Evolutionary conservation across 768 basidiomycete species (phyloP).

Genomic region (Nevesoporus exiguus): DNA sequence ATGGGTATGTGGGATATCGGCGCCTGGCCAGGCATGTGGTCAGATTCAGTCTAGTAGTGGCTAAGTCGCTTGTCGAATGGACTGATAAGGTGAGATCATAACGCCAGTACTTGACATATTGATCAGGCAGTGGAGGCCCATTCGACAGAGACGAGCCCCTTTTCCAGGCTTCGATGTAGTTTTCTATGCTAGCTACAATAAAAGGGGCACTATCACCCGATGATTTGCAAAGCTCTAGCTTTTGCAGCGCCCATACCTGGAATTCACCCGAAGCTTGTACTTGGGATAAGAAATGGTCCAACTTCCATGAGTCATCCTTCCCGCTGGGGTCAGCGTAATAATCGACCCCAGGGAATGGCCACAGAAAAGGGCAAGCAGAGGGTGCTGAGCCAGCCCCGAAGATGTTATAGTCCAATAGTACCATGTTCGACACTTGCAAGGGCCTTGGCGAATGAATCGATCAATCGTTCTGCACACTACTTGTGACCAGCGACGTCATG

Average conservation of each 20-base stretch:
- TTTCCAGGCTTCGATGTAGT: no score
- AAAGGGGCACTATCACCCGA: no score
- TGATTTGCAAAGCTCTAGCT: no score
- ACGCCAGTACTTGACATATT: no score
- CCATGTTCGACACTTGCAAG: conserved; percentile 1
- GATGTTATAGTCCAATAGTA: conserved; percentile 37
- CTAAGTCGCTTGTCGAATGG: no score
- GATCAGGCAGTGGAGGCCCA: no score
- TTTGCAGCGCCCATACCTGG: no score
- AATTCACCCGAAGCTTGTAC: no score
- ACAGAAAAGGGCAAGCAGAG: conserved; percentile 53
- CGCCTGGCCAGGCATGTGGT: not conserved
- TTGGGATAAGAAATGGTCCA: conserved; percentile 42
- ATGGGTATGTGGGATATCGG: conserved; percentile 57
- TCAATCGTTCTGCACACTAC: conserved; percentile 27
- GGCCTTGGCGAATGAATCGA: conserved; percentile 16
- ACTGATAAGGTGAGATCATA: no score
- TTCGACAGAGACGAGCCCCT: no score
- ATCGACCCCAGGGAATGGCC: conserved; percentile 50
- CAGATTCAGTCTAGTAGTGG: no score
- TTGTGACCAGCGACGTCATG: conserved; percentile 19
- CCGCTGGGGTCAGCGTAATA: conserved; percentile 50
- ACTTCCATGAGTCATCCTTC: conserved; percentile 31
- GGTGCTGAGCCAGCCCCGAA: conserved; percentile 56
- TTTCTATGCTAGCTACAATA: no score